Conservation (phyloP, 192 early-diverging fungal species). For the Linnemannia elongata region DNA sequence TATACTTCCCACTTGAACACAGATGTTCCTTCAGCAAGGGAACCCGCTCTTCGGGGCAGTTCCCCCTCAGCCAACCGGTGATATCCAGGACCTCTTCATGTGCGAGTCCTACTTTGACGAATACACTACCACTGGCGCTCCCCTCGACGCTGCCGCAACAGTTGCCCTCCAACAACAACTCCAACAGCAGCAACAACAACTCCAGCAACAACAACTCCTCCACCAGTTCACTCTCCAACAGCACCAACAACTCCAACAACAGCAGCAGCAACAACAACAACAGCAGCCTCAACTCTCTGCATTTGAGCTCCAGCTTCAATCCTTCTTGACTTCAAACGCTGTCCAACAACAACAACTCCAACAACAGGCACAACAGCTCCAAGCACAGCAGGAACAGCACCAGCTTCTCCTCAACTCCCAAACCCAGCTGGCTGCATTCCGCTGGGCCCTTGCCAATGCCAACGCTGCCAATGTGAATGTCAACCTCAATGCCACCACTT, state of each 20-base stretch:
- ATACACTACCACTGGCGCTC: slow-evolving; percentile 40
- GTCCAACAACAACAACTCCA: slow-evolving; percentile 47
- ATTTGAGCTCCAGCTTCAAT: slow-evolving; percentile 47
- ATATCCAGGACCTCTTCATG: slow-evolving; percentile 57
- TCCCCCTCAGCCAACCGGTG: slow-evolving; percentile 15
- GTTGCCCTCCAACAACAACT: slow-evolving; percentile 17
- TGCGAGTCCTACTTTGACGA: slow-evolving; percentile 62
- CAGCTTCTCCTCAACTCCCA: slow-evolving; percentile 45
- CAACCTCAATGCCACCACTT: not conserved
- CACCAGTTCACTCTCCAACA: slow-evolving; percentile 33
- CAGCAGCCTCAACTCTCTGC: slow-evolving; percentile 27
- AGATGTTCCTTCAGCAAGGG: slow-evolving; percentile 50
- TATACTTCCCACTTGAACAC: not conserved
- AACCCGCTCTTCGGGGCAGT: slow-evolving; percentile 45
- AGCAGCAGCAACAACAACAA: slow-evolving; percentile 36
- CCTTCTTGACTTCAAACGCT: slow-evolving; percentile 41
- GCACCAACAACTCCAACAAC: slow-evolving; percentile 40
- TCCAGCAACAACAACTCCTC: slow-evolving; percentile 29
- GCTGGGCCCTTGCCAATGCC: slow-evolving; percentile 31
- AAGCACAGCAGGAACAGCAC: slow-evolving; percentile 44
- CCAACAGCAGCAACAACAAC: slow-evolving; percentile 20
- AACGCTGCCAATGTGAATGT: slow-evolving; percentile 20
- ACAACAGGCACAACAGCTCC: slow-evolving; percentile 43
- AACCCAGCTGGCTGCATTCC: slow-evolving; percentile 45
- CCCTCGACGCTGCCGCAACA: slow-evolving; percentile 14